These are phyloP conservation scores for Cytauxzoon felis DNA, from an alignment of 169 alveolate genomes.

Conservation along the genomic window DNA sequence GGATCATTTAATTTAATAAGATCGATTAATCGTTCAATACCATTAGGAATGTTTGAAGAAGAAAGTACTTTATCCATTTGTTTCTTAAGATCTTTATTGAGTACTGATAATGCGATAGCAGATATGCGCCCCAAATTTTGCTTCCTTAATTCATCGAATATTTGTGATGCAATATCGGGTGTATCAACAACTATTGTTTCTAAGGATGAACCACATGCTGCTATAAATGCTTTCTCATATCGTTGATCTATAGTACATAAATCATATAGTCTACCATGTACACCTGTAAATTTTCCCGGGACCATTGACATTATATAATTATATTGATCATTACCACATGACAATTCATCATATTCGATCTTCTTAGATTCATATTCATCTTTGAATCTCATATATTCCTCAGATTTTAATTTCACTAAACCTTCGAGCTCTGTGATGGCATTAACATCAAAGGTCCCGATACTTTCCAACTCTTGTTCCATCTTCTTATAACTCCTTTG, in stretches of 20 bases:
- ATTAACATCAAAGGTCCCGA: constrained; percentile 1
- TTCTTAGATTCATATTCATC: constrained; percentile 62
- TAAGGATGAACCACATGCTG: constrained; percentile 79
- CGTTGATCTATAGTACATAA: constrained; percentile 83
- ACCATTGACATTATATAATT: constrained; percentile 58
- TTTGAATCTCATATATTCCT: constrained; percentile 9
- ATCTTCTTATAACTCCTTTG: constrained; percentile 19
- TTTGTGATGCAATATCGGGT: constrained; percentile 83
- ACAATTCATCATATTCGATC: constrained; percentile 36
- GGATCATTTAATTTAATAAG: constrained; percentile 75
- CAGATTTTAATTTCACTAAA: constrained; percentile 5
- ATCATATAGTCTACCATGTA: constrained; percentile 91
- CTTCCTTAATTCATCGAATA: constrained; percentile 82
- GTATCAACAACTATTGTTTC: constrained; percentile 88
- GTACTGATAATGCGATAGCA: constrained; percentile 76
- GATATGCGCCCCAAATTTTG: constrained; percentile 85
- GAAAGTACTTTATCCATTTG: constrained; percentile 50
- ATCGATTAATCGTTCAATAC: constrained; percentile 82
- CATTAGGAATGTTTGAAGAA: constrained; percentile 45
- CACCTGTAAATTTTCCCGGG: constrained; percentile 64
- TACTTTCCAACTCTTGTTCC: constrained; percentile 10
- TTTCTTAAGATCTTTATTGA: constrained; percentile 56
- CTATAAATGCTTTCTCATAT: constrained; percentile 86
- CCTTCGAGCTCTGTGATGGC: constrained; percentile 30
- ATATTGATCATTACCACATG: constrained; percentile 50